phyloP scores from a whole-genome alignment of 768 basidiomycete genomes.

The Leccinum fibrillosum region DNA sequence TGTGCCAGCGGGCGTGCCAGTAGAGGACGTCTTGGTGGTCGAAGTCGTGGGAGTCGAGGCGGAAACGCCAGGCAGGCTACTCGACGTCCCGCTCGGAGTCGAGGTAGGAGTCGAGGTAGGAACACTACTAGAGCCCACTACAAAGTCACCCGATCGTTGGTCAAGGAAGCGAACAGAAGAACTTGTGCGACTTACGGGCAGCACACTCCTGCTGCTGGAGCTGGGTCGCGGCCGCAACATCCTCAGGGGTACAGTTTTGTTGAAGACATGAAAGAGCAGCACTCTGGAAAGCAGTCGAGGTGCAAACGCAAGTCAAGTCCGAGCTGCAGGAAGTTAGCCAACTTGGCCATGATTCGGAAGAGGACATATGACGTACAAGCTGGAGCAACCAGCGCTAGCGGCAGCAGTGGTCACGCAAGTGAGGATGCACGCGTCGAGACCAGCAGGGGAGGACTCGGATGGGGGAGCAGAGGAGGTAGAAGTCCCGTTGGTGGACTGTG shows the following conservation, averaged over 20 bases:
- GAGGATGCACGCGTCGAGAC: conserved; percentile 9
- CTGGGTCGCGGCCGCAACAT: conserved; percentile 27
- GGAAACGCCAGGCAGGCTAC: too few species aligned
- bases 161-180: not conserved
- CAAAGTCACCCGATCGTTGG: not conserved
- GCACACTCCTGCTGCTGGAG: conserved; percentile 36
- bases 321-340: conserved; percentile 27
- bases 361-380: conserved; percentile 12
- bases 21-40: not conserved
- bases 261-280: conserved; percentile 33
- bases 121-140: not conserved
- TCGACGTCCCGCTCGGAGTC: not conserved
- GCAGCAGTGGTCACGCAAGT: conserved; percentile 6
- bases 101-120: not conserved
- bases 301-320: conserved; percentile 39
- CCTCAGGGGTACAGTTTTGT: conserved; percentile 32
- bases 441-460: not conserved
- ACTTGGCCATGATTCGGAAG: not conserved
- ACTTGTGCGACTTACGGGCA: conserved; percentile 4
- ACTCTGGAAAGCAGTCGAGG: conserved; percentile 35
- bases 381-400: not conserved
- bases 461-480: not conserved
- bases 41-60: not conserved
- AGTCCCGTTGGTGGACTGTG: conserved; percentile 11
- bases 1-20: not conserved